Evolutionary conservation across 1,284 basidiomycete species (phyloP), one percentile per base, ranked within the genome.

Genomic region (Sporisorium sorghi): DNA sequence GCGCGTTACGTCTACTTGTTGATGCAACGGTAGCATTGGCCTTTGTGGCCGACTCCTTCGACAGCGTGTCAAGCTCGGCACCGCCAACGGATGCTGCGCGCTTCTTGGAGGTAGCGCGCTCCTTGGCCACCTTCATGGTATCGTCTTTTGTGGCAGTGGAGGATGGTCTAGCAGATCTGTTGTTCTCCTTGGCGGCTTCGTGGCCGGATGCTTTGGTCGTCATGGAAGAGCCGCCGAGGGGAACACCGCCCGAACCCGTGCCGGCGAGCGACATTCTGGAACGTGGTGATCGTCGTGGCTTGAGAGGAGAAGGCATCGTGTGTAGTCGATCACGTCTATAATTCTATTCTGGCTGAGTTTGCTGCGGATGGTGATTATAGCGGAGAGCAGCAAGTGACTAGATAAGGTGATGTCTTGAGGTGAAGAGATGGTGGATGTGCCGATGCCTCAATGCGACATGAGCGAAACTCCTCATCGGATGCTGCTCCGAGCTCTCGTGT

Each of bases 1-100:
- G 72, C 15, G 72, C 72, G n/a, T 74, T 74, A 5, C 72, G 61
- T 40, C 72, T 62, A 54, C 72, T 74, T 7, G 72, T 70, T 15
- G 63, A 40, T 32, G 62, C 44, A 23, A 57, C 46, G 17, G 53
- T 58, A 2, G 54, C 24, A 32, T 73, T 64, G 1, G 58, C 65
- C 15, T 64, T 73, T 26, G 53, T 46, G 50, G 24, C 60, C 0
- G 72, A 62, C 33, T 75, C 73, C 33, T 62, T 71, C 23, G 72
- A 60, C 39, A 75, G 35, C 14, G 62, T 67, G 33, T 75, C 63
- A 51, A 67, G 68, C 46, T 71, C 68, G 9, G 60, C 48, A 30
- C 73, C 73, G 15, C 73, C 73, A 7, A 75, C 60, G 11, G 68
- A 71, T 32, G 67, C 64, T 11, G 73, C 73, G 5, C 73, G 67